Conservation (phyloP, 352 stramenopile species). For the Stramenopiles sp. region DNA sequence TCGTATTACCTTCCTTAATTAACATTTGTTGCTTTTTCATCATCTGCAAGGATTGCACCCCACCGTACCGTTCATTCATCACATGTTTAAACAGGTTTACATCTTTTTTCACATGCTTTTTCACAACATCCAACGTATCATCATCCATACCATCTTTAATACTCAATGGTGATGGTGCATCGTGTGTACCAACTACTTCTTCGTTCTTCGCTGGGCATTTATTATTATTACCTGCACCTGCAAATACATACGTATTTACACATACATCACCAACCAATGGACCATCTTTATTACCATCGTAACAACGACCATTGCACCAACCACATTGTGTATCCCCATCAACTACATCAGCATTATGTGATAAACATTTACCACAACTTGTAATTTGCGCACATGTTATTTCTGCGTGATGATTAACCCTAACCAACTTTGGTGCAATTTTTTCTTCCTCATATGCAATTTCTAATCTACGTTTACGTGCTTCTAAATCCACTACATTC, state of each 20-base stretch:
- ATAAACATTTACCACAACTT: background rate
- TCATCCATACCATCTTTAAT: slow-evolving; percentile 14
- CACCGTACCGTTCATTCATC: background rate
- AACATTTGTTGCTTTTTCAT: background rate
- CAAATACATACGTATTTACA: slow-evolving; percentile 5
- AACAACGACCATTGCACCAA: slow-evolving; percentile 12
- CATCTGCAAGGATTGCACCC: background rate
- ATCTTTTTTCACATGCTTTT: background rate
- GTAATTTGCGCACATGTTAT: background rate
- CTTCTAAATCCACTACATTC: background rate
- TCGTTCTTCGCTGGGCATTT: background rate
- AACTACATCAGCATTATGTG: background rate
- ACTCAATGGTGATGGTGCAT: background rate
- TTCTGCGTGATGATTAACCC: background rate
- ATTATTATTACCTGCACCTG: background rate
- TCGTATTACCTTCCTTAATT: background rate
- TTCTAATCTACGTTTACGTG: background rate
- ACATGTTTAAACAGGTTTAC: background rate
- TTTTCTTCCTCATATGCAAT: slow-evolving; percentile 5
- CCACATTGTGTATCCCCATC: slow-evolving; percentile 13
- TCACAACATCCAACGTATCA: slow-evolving; percentile 11
- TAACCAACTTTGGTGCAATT: background rate
- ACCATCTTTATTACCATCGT: slow-evolving; percentile 12
- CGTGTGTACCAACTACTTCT: background rate
- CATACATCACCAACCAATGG: slow-evolving; percentile 7